Percentiles rank a stretch among this genome's conserved stretches.
Conservation (phyloP, 345 rosid species). For the Populus pruinosa region DNA sequence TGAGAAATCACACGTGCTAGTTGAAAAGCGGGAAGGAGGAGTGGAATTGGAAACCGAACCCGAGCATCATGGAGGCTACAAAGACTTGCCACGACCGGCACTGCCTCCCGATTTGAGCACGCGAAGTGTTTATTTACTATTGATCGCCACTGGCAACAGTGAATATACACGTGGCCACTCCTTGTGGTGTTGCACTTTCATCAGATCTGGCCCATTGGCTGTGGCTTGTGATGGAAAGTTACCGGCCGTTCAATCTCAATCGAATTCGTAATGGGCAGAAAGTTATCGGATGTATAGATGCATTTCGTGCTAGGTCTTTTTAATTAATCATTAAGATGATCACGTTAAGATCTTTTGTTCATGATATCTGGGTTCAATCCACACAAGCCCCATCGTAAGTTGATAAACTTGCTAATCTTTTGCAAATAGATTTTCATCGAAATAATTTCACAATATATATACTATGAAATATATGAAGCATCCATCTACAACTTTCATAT, state of each 20-base stretch:
- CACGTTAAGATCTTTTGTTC: too few species aligned
- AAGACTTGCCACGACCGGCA: neutral
- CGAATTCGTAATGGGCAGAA: neutral
- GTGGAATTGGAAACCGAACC: neutral
- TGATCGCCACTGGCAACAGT: neutral
- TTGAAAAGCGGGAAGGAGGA: neutral
- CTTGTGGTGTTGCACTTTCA: neutral
- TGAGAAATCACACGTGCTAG: neutral
- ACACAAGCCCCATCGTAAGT: too few species aligned
- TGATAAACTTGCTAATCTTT: too few species aligned
- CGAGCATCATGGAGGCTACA: neutral
- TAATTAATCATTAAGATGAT: too few species aligned
- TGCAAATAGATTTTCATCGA: too few species aligned
- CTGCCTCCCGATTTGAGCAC: neutral
- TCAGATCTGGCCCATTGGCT: neutral
- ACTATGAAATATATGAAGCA: too few species aligned
- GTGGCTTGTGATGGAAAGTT: neutral
- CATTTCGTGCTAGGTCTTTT: too few species aligned
- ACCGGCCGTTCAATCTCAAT: neutral
- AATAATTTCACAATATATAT: too few species aligned
- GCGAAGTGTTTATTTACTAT: neutral
- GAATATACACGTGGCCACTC: neutral
- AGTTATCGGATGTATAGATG: neutral
- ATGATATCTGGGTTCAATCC: too few species aligned
- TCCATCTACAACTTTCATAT: too few species aligned